Evolutionary conservation across 2,329 filamentous ascomycete species (phyloP), one percentile per base, ranked within the genome.

Genomic region (Gremmenia infestans): DNA sequence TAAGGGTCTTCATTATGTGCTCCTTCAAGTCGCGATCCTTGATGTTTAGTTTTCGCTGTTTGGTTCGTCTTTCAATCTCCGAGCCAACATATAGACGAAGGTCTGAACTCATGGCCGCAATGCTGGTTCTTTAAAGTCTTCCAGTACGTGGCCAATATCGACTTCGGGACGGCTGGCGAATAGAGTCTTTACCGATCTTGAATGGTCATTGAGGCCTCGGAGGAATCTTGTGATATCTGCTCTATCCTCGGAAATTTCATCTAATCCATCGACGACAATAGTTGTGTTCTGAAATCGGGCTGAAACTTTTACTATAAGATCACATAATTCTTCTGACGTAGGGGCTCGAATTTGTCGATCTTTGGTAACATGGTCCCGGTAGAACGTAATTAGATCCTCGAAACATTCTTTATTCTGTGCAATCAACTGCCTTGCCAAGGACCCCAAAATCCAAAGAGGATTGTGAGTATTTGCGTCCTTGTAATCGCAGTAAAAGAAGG

Each of bases 401-500:
- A 67, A 61, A 36, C 60, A 54, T 3, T 62, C 5, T 23, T 68
- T 57, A 40, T 64, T 54, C 46, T 69, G 65, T 28, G 36, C n/a
- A 11, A 63, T 60, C 23, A 71, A 23, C 50, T 71, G 68, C 5
- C 43, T 54, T 22, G 60, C 62, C 17, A 72, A 42, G 4, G 65
- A 48, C 15, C 65, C 65, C 1, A 71, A 28, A 7, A 70, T 63
- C 7, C 60, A 63, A 5, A 55, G 19, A 12, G 55, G 51, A 9
- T 58, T 36, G 8, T 65, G 60, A 0, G 48, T 64, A 17, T 53
- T 11, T 5, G 19, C 5, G 40, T 66, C 53, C 45, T 70, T 69
- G 51, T 70, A 70, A 48, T 71, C 65, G 46, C 65, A 70, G 46
- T 68, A 70, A 54, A 65, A 71, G 48, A 54, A 66, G 6, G 63